phyloP scores from a whole-genome alignment of 345 rosid species.

The Dipteronia sinensis region DNA sequence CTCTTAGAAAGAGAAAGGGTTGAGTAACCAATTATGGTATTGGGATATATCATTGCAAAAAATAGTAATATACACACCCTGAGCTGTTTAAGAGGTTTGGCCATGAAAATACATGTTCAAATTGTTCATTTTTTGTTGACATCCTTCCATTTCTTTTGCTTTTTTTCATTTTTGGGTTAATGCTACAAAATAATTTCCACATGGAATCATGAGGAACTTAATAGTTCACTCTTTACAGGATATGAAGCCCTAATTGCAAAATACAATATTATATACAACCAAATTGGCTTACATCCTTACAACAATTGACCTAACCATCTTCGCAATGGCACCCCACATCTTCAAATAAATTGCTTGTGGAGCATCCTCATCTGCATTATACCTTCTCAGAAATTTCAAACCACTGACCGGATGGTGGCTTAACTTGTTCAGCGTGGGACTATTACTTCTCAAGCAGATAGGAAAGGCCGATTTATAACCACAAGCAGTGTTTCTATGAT shows the following conservation, averaged over 20 bases:
- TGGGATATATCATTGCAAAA: too few species aligned
- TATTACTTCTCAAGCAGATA: background rate
- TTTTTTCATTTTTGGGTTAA: background rate
- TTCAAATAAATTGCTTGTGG: conserved; percentile 10
- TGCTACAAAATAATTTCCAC: conserved; percentile 22
- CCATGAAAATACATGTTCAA: background rate
- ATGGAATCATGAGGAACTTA: conserved; percentile 24
- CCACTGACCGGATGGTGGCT: background rate
- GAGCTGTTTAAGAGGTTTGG: too few species aligned
- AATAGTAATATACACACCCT: too few species aligned
- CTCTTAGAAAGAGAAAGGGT: too few species aligned
- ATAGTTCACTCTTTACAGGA: conserved; percentile 27
- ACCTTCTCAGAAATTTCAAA: background rate
- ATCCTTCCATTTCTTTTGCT: background rate
- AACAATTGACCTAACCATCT: conserved; percentile 26
- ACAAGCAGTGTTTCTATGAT: conserved; percentile 24
- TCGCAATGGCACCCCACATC: conserved; percentile 7
- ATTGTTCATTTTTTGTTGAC: background rate
- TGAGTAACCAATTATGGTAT: too few species aligned
- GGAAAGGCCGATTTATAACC: background rate
- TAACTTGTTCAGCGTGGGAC: background rate
- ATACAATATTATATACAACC: conserved; percentile 30
- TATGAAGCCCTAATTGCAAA: conserved; percentile 5
- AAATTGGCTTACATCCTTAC: conserved; percentile 31
- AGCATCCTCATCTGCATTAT: background rate